Percentiles rank a stretch among this genome's conserved stretches.
Conservation (phyloP, 192 early-diverging fungal genomes). For the Umbelopsis sp. region DNA sequence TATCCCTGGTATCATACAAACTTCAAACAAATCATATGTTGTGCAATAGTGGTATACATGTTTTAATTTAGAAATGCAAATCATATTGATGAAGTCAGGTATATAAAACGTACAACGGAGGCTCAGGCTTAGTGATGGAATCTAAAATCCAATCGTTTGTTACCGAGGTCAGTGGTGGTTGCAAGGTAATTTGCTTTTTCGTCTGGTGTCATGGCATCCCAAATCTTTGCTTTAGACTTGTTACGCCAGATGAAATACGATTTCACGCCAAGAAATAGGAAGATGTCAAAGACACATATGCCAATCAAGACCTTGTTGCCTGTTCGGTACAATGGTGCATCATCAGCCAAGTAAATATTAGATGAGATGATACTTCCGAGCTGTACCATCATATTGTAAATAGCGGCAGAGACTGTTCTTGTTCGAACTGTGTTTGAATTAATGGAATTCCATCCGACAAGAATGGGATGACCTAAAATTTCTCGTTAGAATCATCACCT, state of each 20-base stretch:
- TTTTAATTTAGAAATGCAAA: neutral
- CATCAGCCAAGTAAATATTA: conserved; percentile 38
- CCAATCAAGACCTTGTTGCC: conserved; percentile 50
- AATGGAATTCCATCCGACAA: conserved; percentile 44
- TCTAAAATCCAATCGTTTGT: conserved; percentile 51
- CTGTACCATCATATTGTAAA: conserved; percentile 50
- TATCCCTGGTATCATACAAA: no score
- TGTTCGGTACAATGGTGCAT: conserved; percentile 47
- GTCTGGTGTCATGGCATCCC: conserved; percentile 43
- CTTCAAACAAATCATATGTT: no score
- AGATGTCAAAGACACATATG: conserved; percentile 36
- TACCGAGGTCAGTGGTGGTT: conserved; percentile 48
- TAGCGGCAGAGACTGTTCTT: conserved; percentile 42
- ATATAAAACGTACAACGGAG: no score
- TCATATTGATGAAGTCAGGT: no score
- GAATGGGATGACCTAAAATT: neutral
- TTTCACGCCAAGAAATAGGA: conserved; percentile 43
- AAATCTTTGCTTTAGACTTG: conserved; percentile 39
- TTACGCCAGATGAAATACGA: conserved; percentile 45
- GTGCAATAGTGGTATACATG: neutral
- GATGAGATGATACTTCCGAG: conserved; percentile 33
- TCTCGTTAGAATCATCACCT: neutral
- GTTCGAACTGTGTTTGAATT: conserved; percentile 43
- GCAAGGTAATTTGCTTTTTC: conserved; percentile 52
- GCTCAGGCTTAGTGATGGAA: conserved; percentile 1